These are phyloP conservation scores for Cyclotella cryptica DNA, from an alignment of 108 stramenopile species.

Conservation along the genomic window DNA sequence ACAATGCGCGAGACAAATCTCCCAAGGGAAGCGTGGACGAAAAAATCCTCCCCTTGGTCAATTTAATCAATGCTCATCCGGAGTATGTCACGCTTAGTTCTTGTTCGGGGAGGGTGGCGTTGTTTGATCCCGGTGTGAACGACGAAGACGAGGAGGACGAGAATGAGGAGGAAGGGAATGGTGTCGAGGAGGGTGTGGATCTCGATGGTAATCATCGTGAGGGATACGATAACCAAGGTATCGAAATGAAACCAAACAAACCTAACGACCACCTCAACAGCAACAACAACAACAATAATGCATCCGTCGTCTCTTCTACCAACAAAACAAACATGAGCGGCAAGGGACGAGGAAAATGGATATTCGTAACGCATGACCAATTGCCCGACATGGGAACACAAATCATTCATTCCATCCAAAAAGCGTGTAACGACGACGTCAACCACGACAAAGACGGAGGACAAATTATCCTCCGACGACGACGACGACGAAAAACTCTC, in stretches of 20 bases:
- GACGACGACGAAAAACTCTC: slow-evolving; percentile 22
- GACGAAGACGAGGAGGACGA: slow-evolving; percentile 9
- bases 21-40: slow-evolving; percentile 1
- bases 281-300: too few relatives aligned
- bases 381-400: slow-evolving; percentile 48
- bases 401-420: slow-evolving; percentile 42
- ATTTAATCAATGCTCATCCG: slow-evolving; percentile 47
- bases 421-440: too few relatives aligned
- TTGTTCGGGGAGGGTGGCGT: slow-evolving; percentile 83
- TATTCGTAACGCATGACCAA: slow-evolving; percentile 71
- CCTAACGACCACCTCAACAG: neutral
- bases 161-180: slow-evolving; percentile 1
- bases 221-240: too few relatives aligned
- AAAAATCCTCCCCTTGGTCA: neutral
- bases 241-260: too few relatives aligned
- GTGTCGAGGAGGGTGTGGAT: slow-evolving; percentile 10
- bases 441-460: neutral
- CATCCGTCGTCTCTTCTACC: too few relatives aligned
- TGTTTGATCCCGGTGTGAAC: slow-evolving; percentile 72
- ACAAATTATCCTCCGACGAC: neutral
- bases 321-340: slow-evolving; percentile 55
- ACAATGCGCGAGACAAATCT: neutral
- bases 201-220: too few relatives aligned
- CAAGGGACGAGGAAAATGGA: slow-evolving; percentile 82
- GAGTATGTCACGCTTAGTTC: slow-evolving; percentile 81